phyloP scores from a whole-genome alignment of 768 basidiomycete genomes.

The Nidularia pulvinata region DNA sequence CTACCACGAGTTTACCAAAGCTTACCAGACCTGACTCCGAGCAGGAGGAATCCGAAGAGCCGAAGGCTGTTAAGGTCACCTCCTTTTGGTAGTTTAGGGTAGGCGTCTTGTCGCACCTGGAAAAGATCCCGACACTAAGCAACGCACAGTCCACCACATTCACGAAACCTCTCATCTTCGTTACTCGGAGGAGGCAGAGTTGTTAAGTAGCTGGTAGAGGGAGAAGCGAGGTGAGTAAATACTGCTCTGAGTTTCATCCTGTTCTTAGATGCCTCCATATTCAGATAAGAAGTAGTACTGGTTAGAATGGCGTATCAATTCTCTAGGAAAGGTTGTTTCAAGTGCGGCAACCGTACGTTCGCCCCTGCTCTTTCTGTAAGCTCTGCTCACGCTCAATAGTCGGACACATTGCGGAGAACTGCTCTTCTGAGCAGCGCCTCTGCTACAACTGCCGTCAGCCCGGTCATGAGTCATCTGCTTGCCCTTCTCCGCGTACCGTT shows the following conservation, averaged over 20 bases:
- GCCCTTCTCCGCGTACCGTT: conserved; percentile 81
- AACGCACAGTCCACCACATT: not conserved
- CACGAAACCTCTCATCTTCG: conserved; percentile 44
- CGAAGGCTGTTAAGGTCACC: too few relatives aligned
- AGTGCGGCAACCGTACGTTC: conserved; percentile 87
- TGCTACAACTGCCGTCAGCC: conserved; percentile 96
- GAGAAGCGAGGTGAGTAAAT: conserved; percentile 60
- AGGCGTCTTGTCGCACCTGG: not conserved
- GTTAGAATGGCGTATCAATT: conserved; percentile 80
- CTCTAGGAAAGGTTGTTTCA: conserved; percentile 89
- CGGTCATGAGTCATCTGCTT: conserved; percentile 91
- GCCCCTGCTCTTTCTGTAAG: conserved; percentile 6
- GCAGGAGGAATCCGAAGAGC: too few relatives aligned
- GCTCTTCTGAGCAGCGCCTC: conserved; percentile 83
- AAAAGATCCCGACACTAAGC: not conserved
- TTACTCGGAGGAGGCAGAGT: conserved; percentile 67
- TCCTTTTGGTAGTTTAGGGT: not conserved
- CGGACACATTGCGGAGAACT: conserved; percentile 93
- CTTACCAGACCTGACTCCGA: too few relatives aligned
- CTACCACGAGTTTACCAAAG: too few relatives aligned
- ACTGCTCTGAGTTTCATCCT: not conserved
- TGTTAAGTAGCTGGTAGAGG: conserved; percentile 70
- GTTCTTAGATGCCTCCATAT: not conserved
- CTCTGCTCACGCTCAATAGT: conserved; percentile 41
- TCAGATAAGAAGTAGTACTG: not conserved